Percentiles rank a stretch among this genome's conserved stretches.
Conservation (phyloP, 1,139 yeast species). For the Blastobotrys proliferans region DNA sequence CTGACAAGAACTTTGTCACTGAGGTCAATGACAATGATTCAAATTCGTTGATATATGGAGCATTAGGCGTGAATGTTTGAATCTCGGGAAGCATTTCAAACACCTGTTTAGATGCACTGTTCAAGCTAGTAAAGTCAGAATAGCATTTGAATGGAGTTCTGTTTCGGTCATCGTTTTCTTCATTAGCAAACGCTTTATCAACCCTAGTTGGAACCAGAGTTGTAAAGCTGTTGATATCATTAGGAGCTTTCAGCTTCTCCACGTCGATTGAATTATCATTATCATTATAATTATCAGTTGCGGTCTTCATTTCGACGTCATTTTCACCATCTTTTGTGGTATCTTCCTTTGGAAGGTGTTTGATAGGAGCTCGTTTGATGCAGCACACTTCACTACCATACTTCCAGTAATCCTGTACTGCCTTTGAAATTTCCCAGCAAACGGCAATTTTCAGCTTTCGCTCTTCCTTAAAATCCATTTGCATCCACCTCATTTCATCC, state of each 20-base stretch:
- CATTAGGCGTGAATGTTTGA: conserved; percentile 22
- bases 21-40: conserved; percentile 32
- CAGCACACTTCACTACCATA: conserved; percentile 65
- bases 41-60: conserved; percentile 32
- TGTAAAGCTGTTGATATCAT: conserved; percentile 10
- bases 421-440: conserved; percentile 65
- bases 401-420: conserved; percentile 72
- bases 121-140: conserved; percentile 49
- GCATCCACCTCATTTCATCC: conserved; percentile 85
- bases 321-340: conserved; percentile 3
- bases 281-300: conserved; percentile 8
- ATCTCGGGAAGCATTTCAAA: conserved; percentile 27
- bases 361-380: conserved; percentile 44
- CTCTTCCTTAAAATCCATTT: conserved; percentile 71
- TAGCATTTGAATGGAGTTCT: conserved; percentile 46
- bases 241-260: conserved; percentile 1
- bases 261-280: background rate
- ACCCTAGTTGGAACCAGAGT: conserved; percentile 20
- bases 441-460: conserved; percentile 64
- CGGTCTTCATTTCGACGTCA: conserved; percentile 7
- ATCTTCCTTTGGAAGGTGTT: conserved; percentile 24
- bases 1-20: conserved; percentile 31
- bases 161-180: background rate
- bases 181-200: background rate
- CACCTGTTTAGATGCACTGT: conserved; percentile 35